These are phyloP conservation scores for Botrytis sinoallii DNA, from an alignment of 2,329 filamentous ascomycete species.

Conservation along the genomic window DNA sequence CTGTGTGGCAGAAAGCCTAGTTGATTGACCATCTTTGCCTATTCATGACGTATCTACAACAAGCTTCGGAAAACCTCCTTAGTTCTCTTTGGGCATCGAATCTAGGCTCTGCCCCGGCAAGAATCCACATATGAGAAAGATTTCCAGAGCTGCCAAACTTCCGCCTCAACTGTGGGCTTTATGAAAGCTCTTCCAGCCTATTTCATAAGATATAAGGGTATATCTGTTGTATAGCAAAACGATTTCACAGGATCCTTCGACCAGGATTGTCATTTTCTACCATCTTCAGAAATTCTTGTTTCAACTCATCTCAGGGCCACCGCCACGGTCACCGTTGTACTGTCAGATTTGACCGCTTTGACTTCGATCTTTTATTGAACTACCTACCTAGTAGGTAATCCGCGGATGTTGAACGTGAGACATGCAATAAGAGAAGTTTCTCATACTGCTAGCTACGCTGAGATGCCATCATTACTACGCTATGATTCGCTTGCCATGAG, in stretches of 20 bases:
- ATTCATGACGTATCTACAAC: background rate
- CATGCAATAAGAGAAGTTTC: background rate
- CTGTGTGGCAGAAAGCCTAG: background rate
- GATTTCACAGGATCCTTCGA: background rate
- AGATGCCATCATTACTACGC: background rate
- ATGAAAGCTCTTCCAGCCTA: background rate
- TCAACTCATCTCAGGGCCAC: background rate
- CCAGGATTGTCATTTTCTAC: background rate
- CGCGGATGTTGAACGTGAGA: background rate
- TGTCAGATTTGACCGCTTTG: background rate
- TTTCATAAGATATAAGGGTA: background rate
- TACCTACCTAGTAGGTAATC: too few species aligned
- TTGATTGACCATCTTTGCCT: background rate
- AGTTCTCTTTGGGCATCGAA: background rate
- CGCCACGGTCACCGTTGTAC: too few species aligned
- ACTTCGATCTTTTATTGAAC: background rate
- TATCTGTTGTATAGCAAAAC: background rate
- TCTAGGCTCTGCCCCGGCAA: background rate
- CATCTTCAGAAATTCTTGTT: background rate
- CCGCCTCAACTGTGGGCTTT: background rate
- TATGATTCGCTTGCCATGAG: background rate
- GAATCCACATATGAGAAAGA: background rate
- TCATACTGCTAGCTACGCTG: background rate
- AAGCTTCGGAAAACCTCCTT: fast-evolving
- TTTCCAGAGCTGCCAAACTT: background rate